Evolutionary conservation across 352 stramenopile species (phyloP), one percentile per base, ranked within the genome.

Genomic region (Pythium dissotocum): DNA sequence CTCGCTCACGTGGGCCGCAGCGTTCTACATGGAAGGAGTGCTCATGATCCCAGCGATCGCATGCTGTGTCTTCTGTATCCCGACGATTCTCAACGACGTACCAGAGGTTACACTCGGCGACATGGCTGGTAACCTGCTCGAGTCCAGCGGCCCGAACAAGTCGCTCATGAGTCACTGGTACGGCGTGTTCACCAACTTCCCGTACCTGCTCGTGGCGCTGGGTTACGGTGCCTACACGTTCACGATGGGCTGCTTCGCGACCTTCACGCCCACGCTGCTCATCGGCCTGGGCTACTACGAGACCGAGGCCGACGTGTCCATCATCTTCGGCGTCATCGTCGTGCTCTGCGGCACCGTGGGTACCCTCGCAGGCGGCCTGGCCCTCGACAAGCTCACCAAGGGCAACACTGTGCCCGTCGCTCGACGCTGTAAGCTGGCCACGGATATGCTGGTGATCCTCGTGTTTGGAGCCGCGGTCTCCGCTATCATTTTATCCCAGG

Each of bases 331-430:
- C 38, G 38, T 46, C 38, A 46, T 46, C 38, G 38, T 46, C 38
- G 38, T 46, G 9, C 9, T 46, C 9, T 46, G 38, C 98, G 70
- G 87, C 84, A 32, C 79, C 7, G 13, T 46, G 7, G 38, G 38
- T 12, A 46, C 38, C 7, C 38, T 46, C 38, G 38, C 38, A 1
- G 38, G 38, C 13, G 38, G 38, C 38, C 38, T 46, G 7, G 4
- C 38, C 9, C 38, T 46, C 38, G 38, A 46, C 38, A 13, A 18
- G 8, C 38, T 46, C 9, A 46, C 38, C 9, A 46, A 46, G 38
- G 38, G 38, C 38, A 46, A 46, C 38, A 46, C 38, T 6, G 38
- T 46, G 13, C 38, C 38, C 8, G 38, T 46, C 38, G 38, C 38
- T n/a, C 38, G 38, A 18, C 38, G 38, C 38, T 46, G 38, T 12